phyloP scores from a whole-genome alignment of 2,329 filamentous ascomycete genomes.

The Aureobasidium leucospermi region DNA sequence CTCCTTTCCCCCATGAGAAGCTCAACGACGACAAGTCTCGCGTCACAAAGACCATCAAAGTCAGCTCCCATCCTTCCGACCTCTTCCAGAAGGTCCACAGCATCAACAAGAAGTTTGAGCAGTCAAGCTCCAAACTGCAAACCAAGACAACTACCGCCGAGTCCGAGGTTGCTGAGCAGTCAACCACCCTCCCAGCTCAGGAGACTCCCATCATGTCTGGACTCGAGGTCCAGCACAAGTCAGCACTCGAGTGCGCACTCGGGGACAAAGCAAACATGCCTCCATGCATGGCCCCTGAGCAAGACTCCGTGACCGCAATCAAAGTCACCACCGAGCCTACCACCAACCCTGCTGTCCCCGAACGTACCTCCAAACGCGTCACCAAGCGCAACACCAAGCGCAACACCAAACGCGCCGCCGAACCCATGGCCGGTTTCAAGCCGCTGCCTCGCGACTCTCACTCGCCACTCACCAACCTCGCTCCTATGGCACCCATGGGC shows the following conservation, averaged over 20 bases:
- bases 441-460: neutral
- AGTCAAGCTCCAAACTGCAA: neutral
- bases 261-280: no score
- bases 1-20: neutral
- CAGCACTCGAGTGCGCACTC: no score
- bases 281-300: no score
- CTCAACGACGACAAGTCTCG: neutral
- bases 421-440: neutral
- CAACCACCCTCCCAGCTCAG: neutral
- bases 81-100: neutral
- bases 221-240: no score
- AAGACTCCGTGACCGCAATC: no score
- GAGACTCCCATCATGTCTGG: no score
- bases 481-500: neutral
- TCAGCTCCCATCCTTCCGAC: neutral
- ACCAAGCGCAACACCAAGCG: neutral
- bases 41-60: neutral
- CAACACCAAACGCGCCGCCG: neutral
- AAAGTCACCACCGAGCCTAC: neutral
- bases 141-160: neutral
- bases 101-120: neutral
- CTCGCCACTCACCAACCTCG: neutral
- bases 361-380: neutral
- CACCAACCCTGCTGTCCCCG: no score
- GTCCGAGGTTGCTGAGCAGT: neutral